These are phyloP conservation scores for Silene noctiflora DNA, from an alignment of 179 eudicot genomes.

Conservation along the genomic window DNA sequence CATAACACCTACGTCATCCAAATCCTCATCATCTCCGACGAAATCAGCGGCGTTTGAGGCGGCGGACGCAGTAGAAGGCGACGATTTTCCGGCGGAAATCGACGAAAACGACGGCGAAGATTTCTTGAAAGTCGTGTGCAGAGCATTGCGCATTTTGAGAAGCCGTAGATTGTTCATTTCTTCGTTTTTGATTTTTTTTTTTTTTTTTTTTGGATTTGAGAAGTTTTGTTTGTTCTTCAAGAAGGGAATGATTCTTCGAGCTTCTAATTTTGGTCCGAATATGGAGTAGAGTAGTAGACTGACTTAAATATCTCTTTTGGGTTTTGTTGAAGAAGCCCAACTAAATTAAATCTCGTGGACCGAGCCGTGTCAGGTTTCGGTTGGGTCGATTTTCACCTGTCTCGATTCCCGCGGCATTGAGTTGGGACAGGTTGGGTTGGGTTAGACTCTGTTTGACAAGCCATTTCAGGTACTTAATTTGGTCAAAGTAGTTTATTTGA, in stretches of 20 bases:
- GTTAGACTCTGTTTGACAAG: too few species aligned
- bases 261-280: not conserved
- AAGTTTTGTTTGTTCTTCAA: too few species aligned
- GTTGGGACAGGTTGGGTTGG: too few species aligned
- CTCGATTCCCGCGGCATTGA: too few species aligned
- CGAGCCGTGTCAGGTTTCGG: too few species aligned
- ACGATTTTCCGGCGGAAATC: not conserved
- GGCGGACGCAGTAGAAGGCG: slow-evolving; percentile 13
- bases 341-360: too few species aligned
- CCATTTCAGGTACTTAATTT: too few species aligned
- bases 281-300: too few species aligned
- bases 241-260: not conserved
- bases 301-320: too few species aligned
- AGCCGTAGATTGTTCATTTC: slow-evolving; percentile 1
- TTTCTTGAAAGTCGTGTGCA: not conserved
- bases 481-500: too few species aligned
- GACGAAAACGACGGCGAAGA: slow-evolving; percentile 10
- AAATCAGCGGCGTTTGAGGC: slow-evolving; percentile 16
- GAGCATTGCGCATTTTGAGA: slow-evolving; percentile 14
- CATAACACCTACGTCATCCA: not conserved
- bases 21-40: slow-evolving; percentile 21
- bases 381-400: too few species aligned
- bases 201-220: not conserved
- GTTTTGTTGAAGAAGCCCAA: too few species aligned
- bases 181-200: not conserved